Evolutionary conservation across 2,329 filamentous ascomycete species (phyloP).

Genomic region (Dothistroma septosporum): DNA sequence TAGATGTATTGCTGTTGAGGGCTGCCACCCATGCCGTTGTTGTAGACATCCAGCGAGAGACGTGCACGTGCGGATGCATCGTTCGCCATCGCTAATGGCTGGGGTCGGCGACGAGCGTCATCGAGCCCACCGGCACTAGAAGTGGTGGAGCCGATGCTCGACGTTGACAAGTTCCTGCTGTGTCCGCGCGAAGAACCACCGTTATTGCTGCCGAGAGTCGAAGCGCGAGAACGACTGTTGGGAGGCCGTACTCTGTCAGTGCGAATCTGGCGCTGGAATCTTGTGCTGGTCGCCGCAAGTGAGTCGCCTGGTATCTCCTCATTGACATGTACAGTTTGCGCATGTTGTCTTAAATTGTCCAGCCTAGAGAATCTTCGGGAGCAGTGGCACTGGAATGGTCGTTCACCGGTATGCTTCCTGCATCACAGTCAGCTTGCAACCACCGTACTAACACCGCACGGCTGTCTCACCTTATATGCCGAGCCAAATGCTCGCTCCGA

Average conservation of each 20-base stretch:
- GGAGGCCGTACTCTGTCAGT: constrained; percentile 77
- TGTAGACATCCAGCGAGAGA: constrained; percentile 61
- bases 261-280: constrained; percentile 87
- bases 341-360: constrained; percentile 93
- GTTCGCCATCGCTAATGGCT: constrained; percentile 71
- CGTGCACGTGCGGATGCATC: constrained; percentile 60
- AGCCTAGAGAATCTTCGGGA: constrained; percentile 86
- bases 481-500: constrained; percentile 86
- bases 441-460: neutral
- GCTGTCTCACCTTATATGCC: constrained; percentile 74
- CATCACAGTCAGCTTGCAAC: constrained; percentile 25
- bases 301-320: constrained; percentile 95
- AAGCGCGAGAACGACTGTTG: constrained; percentile 67
- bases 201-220: constrained; percentile 66
- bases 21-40: constrained; percentile 56
- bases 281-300: constrained; percentile 82
- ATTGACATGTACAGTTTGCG: constrained; percentile 95
- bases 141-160: constrained; percentile 73
- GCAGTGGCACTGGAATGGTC: constrained; percentile 95
- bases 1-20: constrained; percentile 59
- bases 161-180: constrained; percentile 78
- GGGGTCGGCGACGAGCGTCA: constrained; percentile 68
- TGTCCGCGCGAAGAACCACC: constrained; percentile 71
- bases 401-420: constrained; percentile 95
- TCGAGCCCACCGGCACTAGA: constrained; percentile 65